phyloP scores from a whole-genome alignment of 768 basidiomycete species.

The Grammothele lineata region DNA sequence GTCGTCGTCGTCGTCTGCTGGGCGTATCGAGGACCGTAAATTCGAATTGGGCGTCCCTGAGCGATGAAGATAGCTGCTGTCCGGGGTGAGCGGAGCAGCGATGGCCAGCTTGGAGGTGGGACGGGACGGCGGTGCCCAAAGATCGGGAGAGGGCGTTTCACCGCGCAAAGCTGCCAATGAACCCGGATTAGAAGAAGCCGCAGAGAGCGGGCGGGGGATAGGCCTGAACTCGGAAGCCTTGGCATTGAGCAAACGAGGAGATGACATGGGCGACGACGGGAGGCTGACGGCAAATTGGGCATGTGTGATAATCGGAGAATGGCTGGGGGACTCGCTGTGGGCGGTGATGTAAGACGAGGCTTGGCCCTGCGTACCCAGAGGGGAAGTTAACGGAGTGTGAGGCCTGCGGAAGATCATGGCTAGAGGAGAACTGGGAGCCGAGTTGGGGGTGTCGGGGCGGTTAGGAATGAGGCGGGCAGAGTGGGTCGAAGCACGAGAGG shows the following conservation, averaged over 20 bases:
- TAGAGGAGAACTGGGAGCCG: constrained; percentile 75
- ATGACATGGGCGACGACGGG: constrained; percentile 79
- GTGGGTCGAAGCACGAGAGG: constrained; percentile 72
- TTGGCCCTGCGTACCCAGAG: constrained; percentile 53
- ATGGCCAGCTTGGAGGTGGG: constrained; percentile 85
- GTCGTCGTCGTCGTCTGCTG: constrained; percentile 66
- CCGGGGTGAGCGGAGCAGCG: constrained; percentile 83
- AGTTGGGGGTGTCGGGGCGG: constrained; percentile 73
- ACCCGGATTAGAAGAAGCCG: constrained; percentile 59
- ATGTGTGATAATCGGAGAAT: constrained; percentile 65
- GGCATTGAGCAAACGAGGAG: constrained; percentile 82
- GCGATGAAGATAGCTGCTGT: constrained; percentile 47
- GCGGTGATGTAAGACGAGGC: constrained; percentile 54
- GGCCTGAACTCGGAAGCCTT: constrained; percentile 90
- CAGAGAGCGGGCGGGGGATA: constrained; percentile 73
- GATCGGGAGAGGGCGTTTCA: constrained; percentile 85
- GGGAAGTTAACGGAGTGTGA: constrained; percentile 75
- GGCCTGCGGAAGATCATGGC: constrained; percentile 71
- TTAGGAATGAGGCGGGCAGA: constrained; percentile 55
- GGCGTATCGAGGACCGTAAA: constrained; percentile 59
- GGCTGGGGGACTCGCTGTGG: constrained; percentile 51
- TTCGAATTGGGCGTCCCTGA: constrained; percentile 67
- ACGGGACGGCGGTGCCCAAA: constrained; percentile 79
- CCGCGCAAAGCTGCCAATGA: constrained; percentile 49
- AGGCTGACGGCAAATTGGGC: constrained; percentile 75